phyloP scores from a whole-genome alignment of 192 early-diverging fungal species.

The Gaertneriomyces semiglobifer region DNA sequence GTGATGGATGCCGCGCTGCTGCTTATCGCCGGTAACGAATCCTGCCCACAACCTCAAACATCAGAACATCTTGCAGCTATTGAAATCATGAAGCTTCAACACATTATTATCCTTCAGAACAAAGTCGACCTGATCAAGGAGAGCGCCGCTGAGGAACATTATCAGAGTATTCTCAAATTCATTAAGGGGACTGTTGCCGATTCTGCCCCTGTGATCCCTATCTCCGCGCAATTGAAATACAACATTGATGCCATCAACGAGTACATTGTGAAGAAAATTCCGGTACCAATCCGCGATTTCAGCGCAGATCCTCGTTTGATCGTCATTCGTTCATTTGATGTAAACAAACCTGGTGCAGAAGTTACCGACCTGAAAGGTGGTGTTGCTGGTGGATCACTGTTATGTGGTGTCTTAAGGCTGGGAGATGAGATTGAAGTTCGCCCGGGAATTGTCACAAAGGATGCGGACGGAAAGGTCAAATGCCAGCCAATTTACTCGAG shows the following conservation, averaged over 20 bases:
- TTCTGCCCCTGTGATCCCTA: constrained; percentile 92
- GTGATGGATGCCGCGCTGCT: constrained; percentile 99
- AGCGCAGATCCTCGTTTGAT: constrained; percentile 86
- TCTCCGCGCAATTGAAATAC: constrained; percentile 97
- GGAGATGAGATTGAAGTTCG: constrained; percentile 97
- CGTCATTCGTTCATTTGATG: constrained; percentile 97
- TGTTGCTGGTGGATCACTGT: constrained; percentile 95
- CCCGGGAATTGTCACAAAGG: constrained; percentile 89
- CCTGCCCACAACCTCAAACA: constrained; percentile 98
- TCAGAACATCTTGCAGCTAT: constrained; percentile 98
- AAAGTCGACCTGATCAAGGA: constrained; percentile 98
- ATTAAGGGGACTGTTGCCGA: constrained; percentile 93
- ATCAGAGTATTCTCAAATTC: constrained; percentile 88
- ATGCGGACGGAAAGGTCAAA: constrained; percentile 73
- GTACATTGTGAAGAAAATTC: constrained; percentile 95
- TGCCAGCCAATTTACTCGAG: constrained; percentile 86
- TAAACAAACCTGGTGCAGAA: constrained; percentile 97
- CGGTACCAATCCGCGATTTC: constrained; percentile 90
- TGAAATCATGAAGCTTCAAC: constrained; percentile 96
- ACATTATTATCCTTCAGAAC: constrained; percentile 98
- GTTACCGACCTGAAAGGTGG: constrained; percentile 91
- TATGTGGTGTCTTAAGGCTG: constrained; percentile 80
- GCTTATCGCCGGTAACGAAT: constrained; percentile 96
- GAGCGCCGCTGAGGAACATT: constrained; percentile 80
- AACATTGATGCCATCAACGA: constrained; percentile 98